Evolutionary conservation across 768 basidiomycete genomes (phyloP), one percentile per base, ranked within the genome.

Genomic region (Termitomyces eurrhizus): DNA sequence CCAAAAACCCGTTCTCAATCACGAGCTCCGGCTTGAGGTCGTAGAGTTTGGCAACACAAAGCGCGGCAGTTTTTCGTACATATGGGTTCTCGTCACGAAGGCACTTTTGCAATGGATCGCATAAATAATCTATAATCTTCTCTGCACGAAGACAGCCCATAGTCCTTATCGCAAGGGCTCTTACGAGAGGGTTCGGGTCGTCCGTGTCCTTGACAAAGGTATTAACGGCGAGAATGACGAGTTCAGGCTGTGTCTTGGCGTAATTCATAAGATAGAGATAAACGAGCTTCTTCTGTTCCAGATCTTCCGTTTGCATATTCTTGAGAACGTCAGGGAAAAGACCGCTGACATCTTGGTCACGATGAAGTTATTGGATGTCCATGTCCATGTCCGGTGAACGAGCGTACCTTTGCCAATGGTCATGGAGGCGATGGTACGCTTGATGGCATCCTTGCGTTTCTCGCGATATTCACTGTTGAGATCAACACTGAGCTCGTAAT

Each of bases 211-310:
- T 87, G 64, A 99, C 97, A 71, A 99, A 98, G 8, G 96, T 99
- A 71, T 98, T 99, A 62, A 99, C 97, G 33, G 97, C 97, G 50
- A 99, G 83, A 70, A 99, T 98, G 75, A 98, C 95, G 62, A 98
- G 91, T 71, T 99, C 97, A 0, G 97, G 97, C 70, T 99, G 97
- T 0, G 96, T 95, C 72, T 97, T 97, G 37, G 96, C 96, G 66
- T 98, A 99, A 79, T 99, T 99, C 92, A 98, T 98, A 61, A 99
- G 87, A 74, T 98, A 98, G 26, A 97, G 84, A 69, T 97, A 98
- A n/a, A 98, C 97, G 37, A 99, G 90, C 76, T 99, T 98, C 86
- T 98, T 99, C 78, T 98, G 97, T 74, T 99, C 97, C 57, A 99
- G 84, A 73, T 98, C 96, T 55, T 99, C 96, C 29, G 97, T 98